phyloP scores from a whole-genome alignment of 495 filamentous ascomycete genomes.

The Talaromyces adpressus region DNA sequence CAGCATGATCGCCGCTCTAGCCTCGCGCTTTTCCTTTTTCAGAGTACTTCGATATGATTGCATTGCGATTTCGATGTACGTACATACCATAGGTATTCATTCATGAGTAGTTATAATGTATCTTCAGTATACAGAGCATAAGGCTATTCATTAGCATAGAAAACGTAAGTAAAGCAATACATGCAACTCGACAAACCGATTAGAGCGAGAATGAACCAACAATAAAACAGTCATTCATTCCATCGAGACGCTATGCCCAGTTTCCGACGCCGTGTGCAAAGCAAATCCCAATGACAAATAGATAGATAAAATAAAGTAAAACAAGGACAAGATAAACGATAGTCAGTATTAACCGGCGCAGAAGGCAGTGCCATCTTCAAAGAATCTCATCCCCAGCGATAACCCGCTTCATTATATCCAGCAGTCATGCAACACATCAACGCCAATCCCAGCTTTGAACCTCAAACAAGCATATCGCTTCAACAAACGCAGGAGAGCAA shows the following conservation, averaged over 20 bases:
- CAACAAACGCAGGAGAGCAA: too few relatives aligned
- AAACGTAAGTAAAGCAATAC: background rate
- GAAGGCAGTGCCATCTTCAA: background rate
- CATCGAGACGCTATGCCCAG: slow-evolving; percentile 10
- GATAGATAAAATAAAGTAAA: slow-evolving; percentile 11
- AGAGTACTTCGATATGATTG: too few relatives aligned
- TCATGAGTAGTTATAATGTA: background rate
- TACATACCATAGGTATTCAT: too few relatives aligned
- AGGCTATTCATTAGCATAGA: background rate
- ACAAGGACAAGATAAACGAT: slow-evolving; percentile 15
- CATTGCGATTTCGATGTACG: too few relatives aligned
- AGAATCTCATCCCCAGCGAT: too few relatives aligned
- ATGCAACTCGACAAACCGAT: background rate
- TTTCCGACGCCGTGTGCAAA: slow-evolving; percentile 11
- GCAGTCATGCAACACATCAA: slow-evolving; percentile 11
- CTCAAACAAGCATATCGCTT: background rate
- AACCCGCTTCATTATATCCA: too few relatives aligned
- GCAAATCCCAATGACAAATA: slow-evolving; percentile 1
- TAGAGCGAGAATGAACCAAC: background rate
- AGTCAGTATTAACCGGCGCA: background rate
- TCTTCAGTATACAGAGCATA: background rate
- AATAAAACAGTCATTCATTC: background rate
- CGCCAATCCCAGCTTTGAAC: background rate
- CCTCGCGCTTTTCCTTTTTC: background rate
- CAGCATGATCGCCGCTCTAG: background rate